These are phyloP conservation scores for Ustilago bromivora DNA, from an alignment of 1,284 basidiomycete species.

Conservation along the genomic window DNA sequence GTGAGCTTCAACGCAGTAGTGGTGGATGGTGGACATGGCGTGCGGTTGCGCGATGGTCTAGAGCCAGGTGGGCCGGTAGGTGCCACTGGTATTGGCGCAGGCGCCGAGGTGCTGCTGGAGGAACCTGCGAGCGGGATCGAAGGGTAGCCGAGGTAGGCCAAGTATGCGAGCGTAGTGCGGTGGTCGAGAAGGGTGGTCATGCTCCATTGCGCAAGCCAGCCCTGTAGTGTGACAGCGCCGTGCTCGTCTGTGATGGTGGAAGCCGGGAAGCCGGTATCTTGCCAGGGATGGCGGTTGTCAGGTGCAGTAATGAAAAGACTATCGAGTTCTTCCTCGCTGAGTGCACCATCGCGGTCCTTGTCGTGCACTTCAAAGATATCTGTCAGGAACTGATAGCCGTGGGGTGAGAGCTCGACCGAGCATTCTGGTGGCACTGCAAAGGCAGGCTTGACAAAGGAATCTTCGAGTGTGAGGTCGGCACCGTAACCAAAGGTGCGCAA, in stretches of 20 bases:
- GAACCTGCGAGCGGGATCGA: conserved; percentile 53
- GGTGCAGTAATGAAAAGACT: conserved; percentile 93
- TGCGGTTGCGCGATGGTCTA: conserved; percentile 42
- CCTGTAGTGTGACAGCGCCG: conserved; percentile 91
- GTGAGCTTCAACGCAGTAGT: conserved; percentile 65
- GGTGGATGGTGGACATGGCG: conserved; percentile 48
- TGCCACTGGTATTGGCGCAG: conserved; percentile 38
- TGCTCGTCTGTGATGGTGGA: conserved; percentile 89
- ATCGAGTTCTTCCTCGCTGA: conserved; percentile 86
- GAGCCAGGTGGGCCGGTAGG: conserved; percentile 36
- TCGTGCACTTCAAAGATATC: conserved; percentile 97
- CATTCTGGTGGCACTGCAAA: conserved; percentile 93
- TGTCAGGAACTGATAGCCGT: conserved; percentile 96
- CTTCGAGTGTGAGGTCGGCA: conserved; percentile 82
- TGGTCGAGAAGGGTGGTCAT: conserved; percentile 97
- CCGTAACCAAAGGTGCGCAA: conserved; percentile 95
- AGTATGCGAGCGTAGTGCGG: conserved; percentile 89
- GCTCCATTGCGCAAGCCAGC: conserved; percentile 98
- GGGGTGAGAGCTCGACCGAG: conserved; percentile 90
- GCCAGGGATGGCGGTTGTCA: conserved; percentile 70
- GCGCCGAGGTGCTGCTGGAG: conserved; percentile 19
- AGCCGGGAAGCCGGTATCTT: conserved; percentile 72
- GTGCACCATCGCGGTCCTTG: conserved; percentile 94
- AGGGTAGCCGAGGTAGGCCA: conserved; percentile 92
- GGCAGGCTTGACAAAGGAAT: conserved; percentile 71